Evolutionary conservation across 2,329 filamentous ascomycete species (phyloP), one percentile per base, ranked within the genome.

Genomic region (Arthrobotrys musiformis): DNA sequence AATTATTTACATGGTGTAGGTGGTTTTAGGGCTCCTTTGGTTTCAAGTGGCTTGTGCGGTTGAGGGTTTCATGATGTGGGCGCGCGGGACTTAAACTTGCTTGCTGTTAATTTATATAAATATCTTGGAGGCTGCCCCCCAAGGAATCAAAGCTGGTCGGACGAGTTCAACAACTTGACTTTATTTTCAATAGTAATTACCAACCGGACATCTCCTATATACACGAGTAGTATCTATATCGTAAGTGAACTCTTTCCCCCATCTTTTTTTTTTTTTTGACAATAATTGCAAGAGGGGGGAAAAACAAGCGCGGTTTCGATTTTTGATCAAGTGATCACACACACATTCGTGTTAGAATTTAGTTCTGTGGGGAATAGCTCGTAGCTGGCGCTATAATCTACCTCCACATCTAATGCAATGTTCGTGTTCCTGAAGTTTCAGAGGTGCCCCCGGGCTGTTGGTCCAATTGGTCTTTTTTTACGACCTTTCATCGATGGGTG

Each of bases 401-500:
- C 64, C 70, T 68, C 70, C 70, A 75, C 70, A 48, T 67, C 28
- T 68, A 17, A 68, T 75, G 70, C 70, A 75, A 52, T 75, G 70
- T 75, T 68, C 70, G 70, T 60, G 70, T 75, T 75, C 70, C 63
- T 75, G 70, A 64, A 63, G 70, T 75, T 75, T 75, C 70, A 75
- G 70, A 56, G 67, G 62, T 54, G 30, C 62, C 70, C 58, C 42
- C 56, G 26, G 33, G 60, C 66, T 37, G 44, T n/a, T n/a, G n/a
- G n/a, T n/a, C 62, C 62, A 58, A 75, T 75, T 75, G 62, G 70
- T n/a, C n/a, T n/a, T n/a, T n/a, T n/a, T n/a, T n/a, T n/a, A 19
- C n/a, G n/a, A 17, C 15, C n/a, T 24, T 60, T 42, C 26, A 56
- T 63, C 63, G 54, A 69, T 48, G 28, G 58, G 44, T 24, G 6